Conservation (phyloP, 768 basidiomycete genomes). For the Saitozyma podzolica region DNA sequence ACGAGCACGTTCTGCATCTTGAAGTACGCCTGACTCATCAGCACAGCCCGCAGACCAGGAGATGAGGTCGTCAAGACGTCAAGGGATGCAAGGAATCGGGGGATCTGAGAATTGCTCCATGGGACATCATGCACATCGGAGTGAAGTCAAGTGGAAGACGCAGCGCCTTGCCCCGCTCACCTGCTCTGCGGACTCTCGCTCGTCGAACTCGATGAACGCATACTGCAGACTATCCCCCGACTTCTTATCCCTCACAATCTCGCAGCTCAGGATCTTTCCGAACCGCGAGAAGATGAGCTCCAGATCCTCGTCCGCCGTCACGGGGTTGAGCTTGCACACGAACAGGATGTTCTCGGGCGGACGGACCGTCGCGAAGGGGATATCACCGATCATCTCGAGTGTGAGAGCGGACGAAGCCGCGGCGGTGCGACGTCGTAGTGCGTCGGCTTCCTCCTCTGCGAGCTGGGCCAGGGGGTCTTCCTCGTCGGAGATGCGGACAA, state of each 20-base stretch:
- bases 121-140: neutral
- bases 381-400: constrained; percentile 98
- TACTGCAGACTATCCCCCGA: constrained; percentile 97
- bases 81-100: no score
- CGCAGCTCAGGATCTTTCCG: constrained; percentile 93
- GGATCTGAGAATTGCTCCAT: neutral
- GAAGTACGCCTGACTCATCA: constrained; percentile 71
- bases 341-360: constrained; percentile 98
- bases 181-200: constrained; percentile 89
- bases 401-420: constrained; percentile 92
- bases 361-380: constrained; percentile 95
- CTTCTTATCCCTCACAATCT: constrained; percentile 92
- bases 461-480: constrained; percentile 81
- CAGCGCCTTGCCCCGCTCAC: constrained; percentile 55
- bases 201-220: constrained; percentile 98
- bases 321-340: constrained; percentile 96
- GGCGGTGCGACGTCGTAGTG: constrained; percentile 75
- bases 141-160: neutral
- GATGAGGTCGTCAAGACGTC: no score
- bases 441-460: constrained; percentile 83
- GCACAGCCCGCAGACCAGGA: no score
- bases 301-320: constrained; percentile 91
- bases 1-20: constrained; percentile 99
- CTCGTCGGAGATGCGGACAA: constrained; percentile 86
- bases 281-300: constrained; percentile 97